Evolutionary conservation across 1,284 basidiomycete species (phyloP).

Genomic region (Heterobasidion occidentale): DNA sequence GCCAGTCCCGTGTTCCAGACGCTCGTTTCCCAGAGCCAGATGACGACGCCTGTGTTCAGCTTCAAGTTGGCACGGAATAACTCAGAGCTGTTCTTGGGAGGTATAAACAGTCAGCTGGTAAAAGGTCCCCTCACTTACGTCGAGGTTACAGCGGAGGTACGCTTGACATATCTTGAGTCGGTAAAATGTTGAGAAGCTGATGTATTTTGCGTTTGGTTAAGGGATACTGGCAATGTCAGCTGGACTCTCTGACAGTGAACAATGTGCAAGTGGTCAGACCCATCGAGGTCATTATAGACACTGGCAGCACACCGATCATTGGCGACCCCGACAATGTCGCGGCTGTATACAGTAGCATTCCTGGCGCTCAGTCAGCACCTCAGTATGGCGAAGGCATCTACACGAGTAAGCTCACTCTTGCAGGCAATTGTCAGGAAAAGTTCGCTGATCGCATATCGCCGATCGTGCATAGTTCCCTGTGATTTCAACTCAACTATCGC

Average conservation of each 20-base stretch:
- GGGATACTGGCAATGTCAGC: slow-evolving; percentile 19
- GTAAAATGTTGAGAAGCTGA: slow-evolving; percentile 1
- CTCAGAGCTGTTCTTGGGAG: slow-evolving; percentile 34
- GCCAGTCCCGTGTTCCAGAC: slow-evolving; percentile 24
- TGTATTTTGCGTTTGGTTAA: neutral
- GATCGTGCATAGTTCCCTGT: slow-evolving; percentile 16
- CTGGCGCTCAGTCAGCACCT: neutral
- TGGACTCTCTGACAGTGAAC: slow-evolving; percentile 13
- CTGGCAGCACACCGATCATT: slow-evolving; percentile 2
- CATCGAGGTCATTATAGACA: slow-evolving; percentile 7
- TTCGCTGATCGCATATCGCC: too few relatives aligned
- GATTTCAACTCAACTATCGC: slow-evolving; percentile 9
- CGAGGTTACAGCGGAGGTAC: slow-evolving; percentile 14
- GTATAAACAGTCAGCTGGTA: slow-evolving; percentile 13
- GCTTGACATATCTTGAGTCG: slow-evolving; percentile 7
- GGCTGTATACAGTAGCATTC: slow-evolving; percentile 1
- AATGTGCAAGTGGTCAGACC: slow-evolving; percentile 3
- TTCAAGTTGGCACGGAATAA: slow-evolving; percentile 27
- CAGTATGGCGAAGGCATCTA: neutral
- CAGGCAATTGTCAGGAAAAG: too few relatives aligned
- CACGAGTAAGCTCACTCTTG: slow-evolving; percentile 5
- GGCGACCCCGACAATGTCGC: neutral
- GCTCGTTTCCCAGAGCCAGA: slow-evolving; percentile 20
- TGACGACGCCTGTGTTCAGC: slow-evolving; percentile 29
- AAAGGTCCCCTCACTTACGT: slow-evolving; percentile 15